phyloP scores from a whole-genome alignment of 2,329 filamentous ascomycete genomes.

The Phialophora macrospora region DNA sequence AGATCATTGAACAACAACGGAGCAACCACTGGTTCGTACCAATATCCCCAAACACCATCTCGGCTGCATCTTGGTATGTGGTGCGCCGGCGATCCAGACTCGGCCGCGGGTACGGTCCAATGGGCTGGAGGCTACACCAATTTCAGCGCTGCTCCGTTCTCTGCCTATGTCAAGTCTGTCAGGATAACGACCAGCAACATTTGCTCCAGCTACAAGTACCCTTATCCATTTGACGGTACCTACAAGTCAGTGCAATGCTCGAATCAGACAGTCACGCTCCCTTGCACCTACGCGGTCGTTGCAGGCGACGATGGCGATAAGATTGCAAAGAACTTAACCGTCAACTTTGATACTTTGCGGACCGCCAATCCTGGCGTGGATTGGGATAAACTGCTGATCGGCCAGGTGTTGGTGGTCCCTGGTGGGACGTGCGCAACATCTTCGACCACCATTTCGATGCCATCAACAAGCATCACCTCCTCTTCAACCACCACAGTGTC shows the following conservation, averaged over 20 bases:
- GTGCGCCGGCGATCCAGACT: constrained; percentile 81
- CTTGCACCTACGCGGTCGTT: constrained; percentile 36
- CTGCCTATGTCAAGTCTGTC: constrained; percentile 72
- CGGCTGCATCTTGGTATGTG: constrained; percentile 93
- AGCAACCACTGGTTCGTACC: constrained; percentile 61
- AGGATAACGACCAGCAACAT: constrained; percentile 81
- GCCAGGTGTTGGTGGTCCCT: constrained; percentile 33
- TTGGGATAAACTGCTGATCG: constrained; percentile 34
- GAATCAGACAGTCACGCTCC: constrained; percentile 35
- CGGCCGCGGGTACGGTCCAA: constrained; percentile 78
- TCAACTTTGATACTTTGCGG: constrained; percentile 31
- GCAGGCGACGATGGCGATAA: constrained; percentile 36
- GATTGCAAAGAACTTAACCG: constrained; percentile 33
- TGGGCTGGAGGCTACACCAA: constrained; percentile 79
- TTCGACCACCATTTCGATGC: constrained; percentile 22
- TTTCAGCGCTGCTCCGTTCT: constrained; percentile 68
- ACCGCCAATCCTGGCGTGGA: constrained; percentile 34
- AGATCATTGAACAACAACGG: constrained; percentile 74
- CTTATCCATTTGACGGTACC: constrained; percentile 70
- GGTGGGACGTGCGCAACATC: constrained; percentile 26
- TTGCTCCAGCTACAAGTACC: constrained; percentile 79
- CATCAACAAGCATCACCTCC: constrained; percentile 4
- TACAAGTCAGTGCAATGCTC: constrained; percentile 75
- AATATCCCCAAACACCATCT: constrained; percentile 88
- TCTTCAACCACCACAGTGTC: constrained; percentile 5